Evolutionary conservation across 1,284 basidiomycete species (phyloP), one percentile per base, ranked within the genome.

Genomic region (Austropuccinia psidii): DNA sequence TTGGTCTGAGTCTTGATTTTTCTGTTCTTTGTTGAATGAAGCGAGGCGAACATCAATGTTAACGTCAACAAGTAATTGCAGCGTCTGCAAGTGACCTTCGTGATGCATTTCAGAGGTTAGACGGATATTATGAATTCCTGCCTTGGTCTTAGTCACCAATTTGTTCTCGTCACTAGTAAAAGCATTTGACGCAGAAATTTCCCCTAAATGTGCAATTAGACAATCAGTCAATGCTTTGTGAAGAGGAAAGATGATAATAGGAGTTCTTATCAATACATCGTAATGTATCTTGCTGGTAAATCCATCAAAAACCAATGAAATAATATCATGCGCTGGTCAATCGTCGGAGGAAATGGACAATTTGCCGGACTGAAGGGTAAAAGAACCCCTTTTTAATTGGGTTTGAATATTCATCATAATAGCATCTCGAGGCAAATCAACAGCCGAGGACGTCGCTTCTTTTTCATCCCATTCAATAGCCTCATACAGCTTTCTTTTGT

Each of bases 41-140:
- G 86, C 82, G 75, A 94, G 82, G 43, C 89, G 85, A 8, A 90
- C 86, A 17, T 83, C 84, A 75, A 98, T 85, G 75, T 89, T 86
- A 67, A 98, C 94, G 78, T 97, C 91, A 77, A 98, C 91, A 58
- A 99, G 89, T 78, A 99, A 90, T 81, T 92, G 93, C 75, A 96
- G 83, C 15, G 68, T 58, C 1, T 82, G 83, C 2, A 85, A 84
- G 17, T 84, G 78, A 21, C 74, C 77, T 55, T 82, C 85, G 2
- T 86, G 83, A 65, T 84, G 80, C 33, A 91, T 81, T 52, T 85
- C 85, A 6, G 92, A 94, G 4, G 88, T 84, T 27, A 98, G 85
- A 76, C 91, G 90, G 65, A 98, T 89, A 41, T 96, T 93, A 47
- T 85, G 85, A 45, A 99, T 84, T 76, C 89, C 89, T 1, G 94